Evolutionary conservation across 225 moss, liverwort and hornwort genomes (phyloP), one percentile per base, ranked within the genome.

Genomic region (Thuidium tamariscinum): DNA sequence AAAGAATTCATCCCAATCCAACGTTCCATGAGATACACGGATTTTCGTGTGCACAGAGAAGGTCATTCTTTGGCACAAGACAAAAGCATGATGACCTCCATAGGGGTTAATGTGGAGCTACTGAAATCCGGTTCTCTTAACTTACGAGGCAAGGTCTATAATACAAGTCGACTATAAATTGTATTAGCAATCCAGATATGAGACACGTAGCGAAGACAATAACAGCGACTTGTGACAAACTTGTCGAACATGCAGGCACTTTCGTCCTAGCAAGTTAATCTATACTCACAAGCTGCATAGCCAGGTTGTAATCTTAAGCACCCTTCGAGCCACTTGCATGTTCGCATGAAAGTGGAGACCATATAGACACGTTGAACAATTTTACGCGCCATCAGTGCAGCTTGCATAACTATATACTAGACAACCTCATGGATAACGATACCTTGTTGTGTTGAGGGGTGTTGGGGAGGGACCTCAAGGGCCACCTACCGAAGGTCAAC

Each of bases 401-500:
- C 46, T 61, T 67, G 34, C 20, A 23, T 75, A 75, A 69, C 54
- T 48, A 80, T 25, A 85, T 67, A 22, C 77, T 87, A 34, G 71
- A 66, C 72, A 82, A 49, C 74, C 86, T 86, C 54, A 69, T 41
- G 79, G 21, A 70, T 41, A 76, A 81, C 75, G 41, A 62, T 57
- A n/a, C 76, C 64, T 72, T 86, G 62, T 63, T 86, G 73, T 21
- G 22, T 25, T 30, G 74, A 52, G 61, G 56, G 71, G 52, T 44
- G 51, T 20, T 64, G 55, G 63, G 81, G 82, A 87, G 84, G 86
- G 87, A 82, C 90, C 80, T 62, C 55, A 22, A 71, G 77, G 89
- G 82, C 80, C 85, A 74, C 87, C 91, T 92, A 93, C 85, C 97
- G 95, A 92, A 96, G 91, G 88, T 98, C 98, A 89, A 98, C 93